A percentile compares a stretch with the other conserved stretches of the same genome.
Conservation (phyloP, 352 stramenopile genomes). For the Phytophthora cryptogea region DNA sequence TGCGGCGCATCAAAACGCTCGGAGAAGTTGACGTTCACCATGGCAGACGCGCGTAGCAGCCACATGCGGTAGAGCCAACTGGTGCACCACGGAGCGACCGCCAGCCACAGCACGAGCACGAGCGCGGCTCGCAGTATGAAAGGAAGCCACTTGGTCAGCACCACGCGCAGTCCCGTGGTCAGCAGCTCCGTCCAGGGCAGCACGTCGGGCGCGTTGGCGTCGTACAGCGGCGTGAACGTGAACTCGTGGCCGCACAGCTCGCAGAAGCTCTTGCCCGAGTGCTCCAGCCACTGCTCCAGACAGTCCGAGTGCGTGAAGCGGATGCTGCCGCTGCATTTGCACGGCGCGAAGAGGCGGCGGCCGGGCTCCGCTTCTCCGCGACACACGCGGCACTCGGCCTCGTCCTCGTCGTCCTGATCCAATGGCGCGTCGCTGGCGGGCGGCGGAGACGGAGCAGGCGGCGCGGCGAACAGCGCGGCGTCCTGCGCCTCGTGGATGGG, state of each 20-base stretch:
- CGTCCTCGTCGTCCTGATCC: conserved; percentile 57
- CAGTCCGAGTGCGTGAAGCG: conserved; percentile 95
- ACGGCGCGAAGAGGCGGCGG: conserved; percentile 83
- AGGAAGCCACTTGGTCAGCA: conserved; percentile 89
- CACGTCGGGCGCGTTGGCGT: conserved; percentile 80
- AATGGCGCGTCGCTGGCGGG: conserved; percentile 1
- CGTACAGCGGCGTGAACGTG: conserved; percentile 93
- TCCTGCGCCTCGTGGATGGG: conserved; percentile 11
- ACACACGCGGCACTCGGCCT: conserved; percentile 94
- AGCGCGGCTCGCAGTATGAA: conserved; percentile 77
- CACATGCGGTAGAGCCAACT: conserved; percentile 95
- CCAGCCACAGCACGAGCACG: conserved; percentile 86
- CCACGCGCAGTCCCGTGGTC: conserved; percentile 76
- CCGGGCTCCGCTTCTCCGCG: conserved; percentile 87
- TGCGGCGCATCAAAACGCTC: conserved; percentile 77
- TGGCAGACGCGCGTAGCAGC: conserved; percentile 86
- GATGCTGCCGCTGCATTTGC: conserved; percentile 96
- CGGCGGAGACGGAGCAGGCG: background rate
- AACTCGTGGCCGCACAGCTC: conserved; percentile 94
- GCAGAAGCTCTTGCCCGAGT: conserved; percentile 92
- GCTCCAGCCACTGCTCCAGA: conserved; percentile 93
- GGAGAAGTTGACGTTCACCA: conserved; percentile 85
- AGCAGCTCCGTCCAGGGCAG: conserved; percentile 90
- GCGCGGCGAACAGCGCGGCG: background rate
- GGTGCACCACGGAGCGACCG: conserved; percentile 89